These are phyloP conservation scores for Lichtheimia hyalospora DNA, from an alignment of 371 early-diverging fungal genomes.

Conservation along the genomic window DNA sequence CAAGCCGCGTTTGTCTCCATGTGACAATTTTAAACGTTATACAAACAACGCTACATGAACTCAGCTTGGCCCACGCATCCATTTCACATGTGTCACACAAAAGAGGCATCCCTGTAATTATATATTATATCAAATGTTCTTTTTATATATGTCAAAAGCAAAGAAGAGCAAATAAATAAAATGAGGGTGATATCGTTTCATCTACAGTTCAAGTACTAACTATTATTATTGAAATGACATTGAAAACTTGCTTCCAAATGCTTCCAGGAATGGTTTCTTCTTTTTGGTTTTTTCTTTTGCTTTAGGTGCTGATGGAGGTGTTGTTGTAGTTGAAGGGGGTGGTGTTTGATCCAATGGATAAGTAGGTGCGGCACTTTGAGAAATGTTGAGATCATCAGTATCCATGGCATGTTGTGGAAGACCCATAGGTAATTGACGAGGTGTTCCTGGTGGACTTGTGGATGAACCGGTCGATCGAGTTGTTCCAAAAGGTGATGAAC, in stretches of 20 bases:
- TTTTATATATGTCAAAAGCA: neutral
- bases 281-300: conserved; percentile 18
- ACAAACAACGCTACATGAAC: neutral
- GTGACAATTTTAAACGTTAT: conserved; percentile 4
- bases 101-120: too few relatives aligned
- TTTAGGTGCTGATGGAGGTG: neutral
- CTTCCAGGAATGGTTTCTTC: conserved; percentile 20
- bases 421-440: conserved; percentile 11
- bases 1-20: conserved; percentile 6
- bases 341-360: conserved; percentile 2
- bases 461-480: conserved; percentile 6
- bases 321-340: neutral
- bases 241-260: conserved; percentile 25
- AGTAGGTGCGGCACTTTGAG: neutral
- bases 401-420: conserved; percentile 11
- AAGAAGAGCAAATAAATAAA: conserved; percentile 6
- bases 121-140: too few relatives aligned
- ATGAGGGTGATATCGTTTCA: neutral
- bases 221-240: conserved; percentile 21
- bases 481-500: conserved; percentile 1
- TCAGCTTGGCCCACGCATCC: neutral
- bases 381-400: neutral
- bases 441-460: conserved; percentile 18
- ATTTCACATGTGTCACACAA: too few relatives aligned
- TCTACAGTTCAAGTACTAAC: neutral